Conservation (phyloP, 306 rosid genomes). For the Quercus engelmannii region DNA sequence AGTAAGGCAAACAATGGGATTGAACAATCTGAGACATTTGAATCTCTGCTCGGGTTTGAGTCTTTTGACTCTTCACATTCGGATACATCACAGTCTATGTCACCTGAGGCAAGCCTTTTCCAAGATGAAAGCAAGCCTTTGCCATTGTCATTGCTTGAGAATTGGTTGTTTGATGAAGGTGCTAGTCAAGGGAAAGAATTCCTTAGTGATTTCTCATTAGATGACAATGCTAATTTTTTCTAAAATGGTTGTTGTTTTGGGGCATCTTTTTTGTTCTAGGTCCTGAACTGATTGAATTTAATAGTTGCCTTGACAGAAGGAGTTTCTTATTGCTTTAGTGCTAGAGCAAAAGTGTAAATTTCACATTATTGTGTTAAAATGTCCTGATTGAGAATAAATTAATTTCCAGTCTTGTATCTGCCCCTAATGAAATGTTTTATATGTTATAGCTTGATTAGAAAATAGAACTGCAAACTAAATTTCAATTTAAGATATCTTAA, state of each 20-base stretch:
- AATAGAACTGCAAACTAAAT: too few species aligned
- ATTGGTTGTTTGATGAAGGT: constrained; percentile 83
- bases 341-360: constrained; percentile 22
- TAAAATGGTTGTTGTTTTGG: constrained; percentile 15
- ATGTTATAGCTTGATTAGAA: background rate
- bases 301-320: constrained; percentile 13
- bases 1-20: constrained; percentile 14
- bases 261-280: constrained; percentile 16
- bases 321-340: background rate
- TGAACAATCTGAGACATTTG: constrained; percentile 39
- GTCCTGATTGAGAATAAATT: background rate
- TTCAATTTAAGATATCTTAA: too few species aligned
- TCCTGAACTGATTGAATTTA: constrained; percentile 22
- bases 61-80: constrained; percentile 64
- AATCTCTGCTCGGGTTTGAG: constrained; percentile 54
- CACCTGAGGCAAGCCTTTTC: constrained; percentile 47
- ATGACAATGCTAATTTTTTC: constrained; percentile 28
- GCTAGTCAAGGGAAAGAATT: constrained; percentile 42
- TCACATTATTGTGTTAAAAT: constrained; percentile 8
- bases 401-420: background rate
- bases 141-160: constrained; percentile 67
- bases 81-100: constrained; percentile 49
- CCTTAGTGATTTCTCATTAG: constrained; percentile 27
- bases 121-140: constrained; percentile 57
- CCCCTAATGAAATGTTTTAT: background rate